phyloP scores from a whole-genome alignment of 441 rosid genomes.

The Geranium incanum region DNA sequence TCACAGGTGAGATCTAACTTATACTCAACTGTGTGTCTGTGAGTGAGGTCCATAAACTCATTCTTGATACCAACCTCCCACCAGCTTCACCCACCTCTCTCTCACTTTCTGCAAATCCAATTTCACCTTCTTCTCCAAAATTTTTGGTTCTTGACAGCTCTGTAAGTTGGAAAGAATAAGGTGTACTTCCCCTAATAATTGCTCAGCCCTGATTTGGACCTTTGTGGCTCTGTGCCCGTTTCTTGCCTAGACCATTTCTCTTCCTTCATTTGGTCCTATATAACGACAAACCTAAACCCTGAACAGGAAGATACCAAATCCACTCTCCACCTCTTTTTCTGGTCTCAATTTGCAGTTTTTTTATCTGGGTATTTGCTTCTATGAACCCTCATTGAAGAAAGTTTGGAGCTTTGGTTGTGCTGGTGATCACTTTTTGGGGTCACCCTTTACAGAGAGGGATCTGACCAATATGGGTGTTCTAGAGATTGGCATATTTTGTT shows the following conservation, averaged over 20 bases:
- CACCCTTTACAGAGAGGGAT: constrained; percentile 22
- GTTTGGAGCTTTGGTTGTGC: constrained; percentile 1
- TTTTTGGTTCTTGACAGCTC: constrained; percentile 2
- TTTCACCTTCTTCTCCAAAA: neutral
- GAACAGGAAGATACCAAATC: constrained; percentile 3
- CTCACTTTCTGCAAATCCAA: neutral
- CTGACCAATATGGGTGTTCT: constrained; percentile 18
- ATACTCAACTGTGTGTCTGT: neutral
- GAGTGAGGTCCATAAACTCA: neutral
- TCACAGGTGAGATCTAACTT: constrained; percentile 2
- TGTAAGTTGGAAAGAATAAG: neutral
- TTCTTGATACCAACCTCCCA: neutral
- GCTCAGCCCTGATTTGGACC: constrained; percentile 6
- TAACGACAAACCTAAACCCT: neutral
- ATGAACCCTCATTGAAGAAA: constrained; percentile 16
- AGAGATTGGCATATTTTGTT: constrained; percentile 13
- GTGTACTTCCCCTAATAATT: neutral
- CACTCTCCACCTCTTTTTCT: neutral
- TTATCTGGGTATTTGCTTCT: constrained; percentile 1
- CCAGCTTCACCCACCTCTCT: constrained; percentile 4
- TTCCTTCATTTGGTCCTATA: neutral
- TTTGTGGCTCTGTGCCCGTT: neutral
- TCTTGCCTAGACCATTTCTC: neutral
- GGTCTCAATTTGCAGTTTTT: neutral
- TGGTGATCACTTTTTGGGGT: constrained; percentile 3